phyloP scores from a whole-genome alignment of 345 rosid genomes.

The Hibiscus mutabilis region DNA sequence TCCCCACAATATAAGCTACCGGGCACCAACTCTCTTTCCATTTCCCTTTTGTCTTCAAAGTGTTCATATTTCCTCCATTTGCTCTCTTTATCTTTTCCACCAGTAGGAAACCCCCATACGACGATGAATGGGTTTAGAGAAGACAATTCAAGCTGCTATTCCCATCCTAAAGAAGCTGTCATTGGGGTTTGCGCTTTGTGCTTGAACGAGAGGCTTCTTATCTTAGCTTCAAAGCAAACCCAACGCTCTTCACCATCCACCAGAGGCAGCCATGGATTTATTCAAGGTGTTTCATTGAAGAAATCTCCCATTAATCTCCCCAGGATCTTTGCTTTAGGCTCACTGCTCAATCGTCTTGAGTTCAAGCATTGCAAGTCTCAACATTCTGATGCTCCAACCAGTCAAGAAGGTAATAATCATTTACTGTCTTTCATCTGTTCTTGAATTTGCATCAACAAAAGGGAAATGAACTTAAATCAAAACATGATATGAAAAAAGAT shows the following conservation, averaged over 20 bases:
- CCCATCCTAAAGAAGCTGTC: conserved; percentile 60
- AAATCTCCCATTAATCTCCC: conserved; percentile 44
- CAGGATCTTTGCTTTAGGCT: conserved; percentile 69
- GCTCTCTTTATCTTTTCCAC: neutral
- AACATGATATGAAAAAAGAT: neutral
- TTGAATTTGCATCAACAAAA: neutral
- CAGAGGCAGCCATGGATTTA: conserved; percentile 3
- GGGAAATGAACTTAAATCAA: neutral
- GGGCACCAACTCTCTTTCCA: neutral
- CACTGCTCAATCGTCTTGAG: conserved; percentile 72
- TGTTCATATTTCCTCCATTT: conserved; percentile 5
- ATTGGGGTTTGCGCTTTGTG: conserved; percentile 82
- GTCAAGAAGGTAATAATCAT: conserved; percentile 64
- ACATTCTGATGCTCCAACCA: conserved; percentile 34
- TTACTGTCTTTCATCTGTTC: neutral
- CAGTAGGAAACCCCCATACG: neutral
- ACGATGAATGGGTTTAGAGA: conserved; percentile 57
- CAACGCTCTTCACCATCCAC: conserved; percentile 27
- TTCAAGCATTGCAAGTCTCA: conserved; percentile 55
- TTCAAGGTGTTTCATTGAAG: conserved; percentile 14
- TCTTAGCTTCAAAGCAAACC: conserved; percentile 65
- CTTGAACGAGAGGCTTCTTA: conserved; percentile 74
- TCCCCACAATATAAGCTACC: conserved; percentile 12
- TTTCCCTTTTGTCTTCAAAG: neutral
- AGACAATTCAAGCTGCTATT: conserved; percentile 55